phyloP scores from a whole-genome alignment of 2,329 filamentous ascomycete species.

The Polychaeton citri region DNA sequence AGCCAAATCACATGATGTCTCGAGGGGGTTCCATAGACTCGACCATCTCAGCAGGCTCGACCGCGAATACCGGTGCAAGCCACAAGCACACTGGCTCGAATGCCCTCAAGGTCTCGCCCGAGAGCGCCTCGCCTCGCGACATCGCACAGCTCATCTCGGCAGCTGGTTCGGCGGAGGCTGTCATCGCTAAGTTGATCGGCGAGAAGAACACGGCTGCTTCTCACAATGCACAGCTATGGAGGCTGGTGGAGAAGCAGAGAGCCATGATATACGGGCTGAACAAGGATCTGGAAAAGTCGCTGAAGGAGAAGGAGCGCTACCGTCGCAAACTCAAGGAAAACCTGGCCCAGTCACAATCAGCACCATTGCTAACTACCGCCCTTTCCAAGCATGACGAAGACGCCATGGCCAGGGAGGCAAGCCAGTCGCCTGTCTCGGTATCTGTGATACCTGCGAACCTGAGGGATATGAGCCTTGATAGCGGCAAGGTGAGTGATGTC shows the following conservation, averaged over 20 bases:
- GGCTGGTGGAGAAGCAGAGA: conserved; percentile 88
- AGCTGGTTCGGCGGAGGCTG: conserved; percentile 77
- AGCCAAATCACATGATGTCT: conserved; percentile 28
- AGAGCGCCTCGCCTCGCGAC: conserved; percentile 53
- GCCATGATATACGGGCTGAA: conserved; percentile 88
- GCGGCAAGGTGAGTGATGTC: conserved; percentile 16
- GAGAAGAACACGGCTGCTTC: conserved; percentile 81
- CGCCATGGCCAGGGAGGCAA: conserved; percentile 11
- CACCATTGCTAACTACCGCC: conserved; percentile 12
- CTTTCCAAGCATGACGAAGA: conserved; percentile 5
- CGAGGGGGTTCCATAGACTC: conserved; percentile 88
- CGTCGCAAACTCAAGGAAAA: conserved; percentile 78
- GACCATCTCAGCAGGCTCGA: conserved; percentile 54
- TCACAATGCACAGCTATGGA: conserved; percentile 89
- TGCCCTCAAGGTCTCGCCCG: conserved; percentile 39
- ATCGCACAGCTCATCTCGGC: conserved; percentile 67
- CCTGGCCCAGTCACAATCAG: conserved; percentile 31
- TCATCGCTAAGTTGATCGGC: conserved; percentile 75
- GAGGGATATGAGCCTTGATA: conserved; percentile 15
- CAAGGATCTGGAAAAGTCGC: conserved; percentile 77
- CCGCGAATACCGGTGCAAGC: conserved; percentile 11
- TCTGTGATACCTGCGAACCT: conserved; percentile 2
- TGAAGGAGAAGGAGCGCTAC: conserved; percentile 93
- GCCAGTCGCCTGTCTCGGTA: conserved; percentile 14
- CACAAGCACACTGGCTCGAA: conserved; percentile 14